Conservation (phyloP, 2,329 filamentous ascomycete species). For the Madurella mycetomatis region DNA sequence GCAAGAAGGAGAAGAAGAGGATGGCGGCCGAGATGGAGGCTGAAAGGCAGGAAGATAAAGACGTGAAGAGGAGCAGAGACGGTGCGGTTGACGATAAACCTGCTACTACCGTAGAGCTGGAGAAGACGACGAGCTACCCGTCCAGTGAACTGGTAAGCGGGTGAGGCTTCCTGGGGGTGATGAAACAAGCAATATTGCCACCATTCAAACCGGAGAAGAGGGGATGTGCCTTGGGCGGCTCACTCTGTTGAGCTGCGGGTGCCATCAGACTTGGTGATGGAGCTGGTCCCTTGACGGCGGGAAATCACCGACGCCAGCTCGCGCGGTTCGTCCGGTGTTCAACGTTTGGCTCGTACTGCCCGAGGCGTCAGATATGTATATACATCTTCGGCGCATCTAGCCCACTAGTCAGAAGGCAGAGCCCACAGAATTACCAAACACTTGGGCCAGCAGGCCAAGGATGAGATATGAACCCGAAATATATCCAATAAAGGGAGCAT, state of each 20-base stretch:
- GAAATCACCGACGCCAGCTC: too few relatives aligned
- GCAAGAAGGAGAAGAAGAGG: conserved; percentile 44
- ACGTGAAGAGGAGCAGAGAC: conserved; percentile 6
- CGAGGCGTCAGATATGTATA: too few relatives aligned
- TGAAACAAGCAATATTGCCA: background rate
- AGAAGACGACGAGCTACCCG: conserved; percentile 17
- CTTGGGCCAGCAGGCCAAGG: too few relatives aligned
- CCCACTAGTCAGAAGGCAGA: too few relatives aligned
- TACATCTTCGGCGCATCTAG: too few relatives aligned
- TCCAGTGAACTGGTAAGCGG: conserved; percentile 20
- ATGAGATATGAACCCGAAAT: too few relatives aligned
- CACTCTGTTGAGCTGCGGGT: background rate
- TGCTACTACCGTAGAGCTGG: conserved; percentile 2
- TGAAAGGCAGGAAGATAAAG: conserved; percentile 8
- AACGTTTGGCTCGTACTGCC: too few relatives aligned
- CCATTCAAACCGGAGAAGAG: background rate
- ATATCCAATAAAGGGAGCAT: too few relatives aligned
- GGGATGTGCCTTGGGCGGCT: background rate
- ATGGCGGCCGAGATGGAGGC: conserved; percentile 18
- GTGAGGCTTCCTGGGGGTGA: conserved; percentile 2
- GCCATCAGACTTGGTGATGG: background rate
- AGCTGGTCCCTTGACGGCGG: too few relatives aligned
- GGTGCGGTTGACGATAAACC: background rate
- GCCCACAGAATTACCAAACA: too few relatives aligned
- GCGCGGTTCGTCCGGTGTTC: too few relatives aligned